These are phyloP conservation scores for Kuraishia piskuri DNA, from an alignment of 805 yeast species.

Conservation along the genomic window DNA sequence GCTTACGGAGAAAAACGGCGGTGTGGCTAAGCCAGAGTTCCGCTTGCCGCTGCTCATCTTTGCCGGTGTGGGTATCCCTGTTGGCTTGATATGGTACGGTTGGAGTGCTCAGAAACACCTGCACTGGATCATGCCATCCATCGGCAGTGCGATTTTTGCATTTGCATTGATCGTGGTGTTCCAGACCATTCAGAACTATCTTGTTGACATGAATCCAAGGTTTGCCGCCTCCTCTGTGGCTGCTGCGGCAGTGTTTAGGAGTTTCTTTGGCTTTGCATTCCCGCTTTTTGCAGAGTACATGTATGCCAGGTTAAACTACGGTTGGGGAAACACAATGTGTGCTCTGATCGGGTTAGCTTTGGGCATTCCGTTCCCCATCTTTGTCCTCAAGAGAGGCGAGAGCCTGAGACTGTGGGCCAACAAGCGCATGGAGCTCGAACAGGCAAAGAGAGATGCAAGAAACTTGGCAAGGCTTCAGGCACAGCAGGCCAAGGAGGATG, in stretches of 20 bases:
- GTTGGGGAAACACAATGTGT: constrained; percentile 64
- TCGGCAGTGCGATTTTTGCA: constrained; percentile 55
- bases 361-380: constrained; percentile 62
- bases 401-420: constrained; percentile 52
- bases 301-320: constrained; percentile 49
- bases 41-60: constrained; percentile 43
- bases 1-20: constrained; percentile 33
- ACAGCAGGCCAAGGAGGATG: neutral
- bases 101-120: constrained; percentile 55
- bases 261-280: constrained; percentile 59
- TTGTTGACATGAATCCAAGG: constrained; percentile 63
- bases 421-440: constrained; percentile 34
- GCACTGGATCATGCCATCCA: constrained; percentile 55
- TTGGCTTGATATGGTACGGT: constrained; percentile 62
- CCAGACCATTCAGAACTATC: constrained; percentile 57
- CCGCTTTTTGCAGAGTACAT: constrained; percentile 56
- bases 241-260: constrained; percentile 60
- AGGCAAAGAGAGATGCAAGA: constrained; percentile 34
- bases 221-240: constrained; percentile 65
- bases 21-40: constrained; percentile 54
- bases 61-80: constrained; percentile 44
- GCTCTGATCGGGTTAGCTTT: constrained; percentile 47
- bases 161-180: constrained; percentile 55
- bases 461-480: constrained; percentile 26
- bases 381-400: constrained; percentile 49